Base-by-base conservation (phyloP, 441 rosid genomes). In the Sinapis alba region DNA sequence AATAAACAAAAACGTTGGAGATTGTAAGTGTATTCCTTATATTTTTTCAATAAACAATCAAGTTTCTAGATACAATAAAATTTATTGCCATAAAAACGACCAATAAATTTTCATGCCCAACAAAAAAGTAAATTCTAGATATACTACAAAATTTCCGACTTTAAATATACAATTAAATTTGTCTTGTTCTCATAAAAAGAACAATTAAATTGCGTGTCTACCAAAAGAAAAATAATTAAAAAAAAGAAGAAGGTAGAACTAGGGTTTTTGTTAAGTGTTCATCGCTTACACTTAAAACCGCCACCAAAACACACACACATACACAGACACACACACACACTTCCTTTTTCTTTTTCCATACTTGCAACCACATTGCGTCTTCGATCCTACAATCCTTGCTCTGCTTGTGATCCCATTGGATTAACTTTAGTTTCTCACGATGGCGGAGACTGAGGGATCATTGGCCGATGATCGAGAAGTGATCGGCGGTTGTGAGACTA, bases 381-480 rank as follows among this genome's bases (percentile, higher is more conserved):
- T 32, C 54, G 76, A 57, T 76, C 67, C 43, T 58, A 4, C 18
- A 21, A 16, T 45, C 32, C 13, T 13, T n/a, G 2, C 23, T 56
- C 62, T 38, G 7, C 16, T 66, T 38, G 16, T 38, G 59, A 61
- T 72, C 68, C 51, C 5, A 65, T 59, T 36, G 51, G 24, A 71
- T 59, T 57, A 56, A 30, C 18, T 47, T 75, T 28, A 50, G 78
- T 9, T 66, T 68, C 78, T 83, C 87, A 86, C 77, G 73, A 89
- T 88, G 94, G 91, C 88, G 71, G 97, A 90, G 71, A 84, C 73
- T 80, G 94, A 92, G 26, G 75, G 73, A 72, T 68, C 81, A 73
- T 54, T 65, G 54, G 80, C 83, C 30, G 97, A 86, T 79, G 94
- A 89, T 86, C 89, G 80, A 53, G 85, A 80, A 82, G 86, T 83